Percentiles rank a stretch among this genome's conserved stretches.
These are phyloP conservation scores for Raffaelea ambrosiae DNA, from an alignment of 2,329 filamentous ascomycete species.

Conservation along the genomic window DNA sequence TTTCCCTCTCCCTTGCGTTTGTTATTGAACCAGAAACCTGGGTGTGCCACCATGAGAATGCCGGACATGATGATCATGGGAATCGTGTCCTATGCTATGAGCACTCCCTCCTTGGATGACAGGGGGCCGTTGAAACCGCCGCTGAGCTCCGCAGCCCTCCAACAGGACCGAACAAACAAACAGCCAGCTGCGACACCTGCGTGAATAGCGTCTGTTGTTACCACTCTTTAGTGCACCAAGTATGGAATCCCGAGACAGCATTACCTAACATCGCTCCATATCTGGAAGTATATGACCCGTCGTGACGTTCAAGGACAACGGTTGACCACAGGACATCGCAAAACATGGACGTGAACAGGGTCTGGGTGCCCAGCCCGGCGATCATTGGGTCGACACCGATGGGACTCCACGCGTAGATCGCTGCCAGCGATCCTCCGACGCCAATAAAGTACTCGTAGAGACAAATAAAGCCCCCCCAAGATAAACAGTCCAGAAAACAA, in stretches of 20 bases:
- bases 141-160: constrained; percentile 13
- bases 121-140: constrained; percentile 13
- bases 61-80: constrained; percentile 11
- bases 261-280: too few species aligned
- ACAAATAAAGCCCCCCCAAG: constrained; percentile 12
- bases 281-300: too few species aligned
- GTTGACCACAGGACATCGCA: constrained; percentile 5
- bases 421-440: constrained; percentile 12
- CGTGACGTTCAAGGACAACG: too few species aligned
- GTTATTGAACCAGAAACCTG: constrained; percentile 2
- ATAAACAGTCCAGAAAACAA: constrained; percentile 11
- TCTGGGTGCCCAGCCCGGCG: constrained; percentile 12
- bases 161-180: constrained; percentile 11
- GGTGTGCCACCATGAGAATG: constrained; percentile 4
- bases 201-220: too few species aligned
- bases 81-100: constrained; percentile 12
- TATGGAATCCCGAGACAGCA: too few species aligned
- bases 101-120: constrained; percentile 11
- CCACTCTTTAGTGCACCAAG: too few species aligned
- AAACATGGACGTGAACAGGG: constrained; percentile 13
- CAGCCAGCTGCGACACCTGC: constrained; percentile 5
- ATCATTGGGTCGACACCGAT: constrained; percentile 15
- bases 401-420: constrained; percentile 12
- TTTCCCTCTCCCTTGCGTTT: too few species aligned
- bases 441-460: constrained; percentile 14